Evolutionary conservation across 2,329 filamentous ascomycete genomes (phyloP), one percentile per base, ranked within the genome.

Genomic region (Venturia effusa): DNA sequence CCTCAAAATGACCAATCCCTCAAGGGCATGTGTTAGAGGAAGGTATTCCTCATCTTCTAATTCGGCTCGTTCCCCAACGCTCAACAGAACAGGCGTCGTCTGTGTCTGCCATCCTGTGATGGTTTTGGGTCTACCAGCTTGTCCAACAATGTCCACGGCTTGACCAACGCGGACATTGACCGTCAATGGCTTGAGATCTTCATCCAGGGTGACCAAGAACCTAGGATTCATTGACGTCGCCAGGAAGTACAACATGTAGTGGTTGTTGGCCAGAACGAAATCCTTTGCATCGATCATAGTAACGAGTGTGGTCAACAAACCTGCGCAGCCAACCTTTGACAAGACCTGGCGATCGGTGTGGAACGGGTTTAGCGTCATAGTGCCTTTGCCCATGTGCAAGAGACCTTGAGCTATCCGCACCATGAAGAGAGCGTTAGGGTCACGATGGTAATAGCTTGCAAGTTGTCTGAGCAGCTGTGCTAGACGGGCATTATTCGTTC

Each of bases 21-120:
- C 94, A 67, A 99, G 82, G 62, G 88, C 96, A 79, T 86, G 94
- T 74, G 88, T 95, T 72, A 99, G 79, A 76, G 89, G 90, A 68
- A 97, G 88, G 75, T 97, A 99, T 79, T 99, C 88, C 79, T 99
- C 94, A 71, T 99, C 94, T 76, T 99, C 94, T 61, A 99, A 80
- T 80, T 99, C 94, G 11, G 94, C 94, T 71, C 95, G 84, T 81
- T 99, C 94, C 37, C 95, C 94, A 72, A 96, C 88, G n/a, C 90
- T 88, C 70, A 99, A 80, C 65, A 99, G 81, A 59, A 99, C 94
- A 0, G 94, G 94, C n/a, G 94, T 99, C 79, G 90, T 97, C 81
- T 99, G 94, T 68, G 94, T 99, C 78, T 99, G 94, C 94, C 94
- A 99, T 62, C 94, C 94, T 11, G 94, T 99, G 71, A 99, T 99